These are phyloP conservation scores for Eutypa lata DNA, from an alignment of 2,329 filamentous ascomycete species.

Conservation along the genomic window DNA sequence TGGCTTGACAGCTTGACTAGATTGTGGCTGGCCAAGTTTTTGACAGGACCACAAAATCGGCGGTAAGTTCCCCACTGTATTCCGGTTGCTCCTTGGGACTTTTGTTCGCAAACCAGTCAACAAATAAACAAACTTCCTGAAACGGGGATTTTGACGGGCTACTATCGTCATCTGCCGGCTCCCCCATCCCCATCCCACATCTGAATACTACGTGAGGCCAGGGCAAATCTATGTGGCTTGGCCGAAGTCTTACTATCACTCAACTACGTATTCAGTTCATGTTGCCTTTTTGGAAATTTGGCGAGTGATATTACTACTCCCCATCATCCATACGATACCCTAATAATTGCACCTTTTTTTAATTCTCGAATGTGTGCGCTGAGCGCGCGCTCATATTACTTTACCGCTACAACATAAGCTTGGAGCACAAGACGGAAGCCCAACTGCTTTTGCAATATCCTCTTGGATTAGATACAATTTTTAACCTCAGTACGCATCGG, in stretches of 20 bases:
- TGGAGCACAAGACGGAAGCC: constrained; percentile 3
- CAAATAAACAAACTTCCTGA: constrained; percentile 37
- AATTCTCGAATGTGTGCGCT: constrained; percentile 23
- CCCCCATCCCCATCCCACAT: not conserved
- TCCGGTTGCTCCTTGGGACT: constrained; percentile 17
- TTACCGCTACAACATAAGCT: not conserved
- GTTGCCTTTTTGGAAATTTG: not conserved
- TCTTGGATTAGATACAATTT: constrained; percentile 4
- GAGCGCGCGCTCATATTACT: constrained; percentile 16
- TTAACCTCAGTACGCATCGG: not conserved
- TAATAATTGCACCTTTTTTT: constrained; percentile 3
- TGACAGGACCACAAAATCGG: not conserved
- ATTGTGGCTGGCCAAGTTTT: not conserved
- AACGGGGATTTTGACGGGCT: constrained; percentile 14
- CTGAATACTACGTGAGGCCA: not conserved
- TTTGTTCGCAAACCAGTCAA: constrained; percentile 12
- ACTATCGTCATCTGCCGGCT: constrained; percentile 1
- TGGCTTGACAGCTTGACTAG: too few species aligned
- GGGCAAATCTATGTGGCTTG: not conserved
- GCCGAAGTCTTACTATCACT: not conserved
- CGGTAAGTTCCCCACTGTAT: not conserved
- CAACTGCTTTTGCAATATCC: constrained; percentile 4
- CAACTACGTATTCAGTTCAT: not conserved
- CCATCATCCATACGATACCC: too few species aligned
- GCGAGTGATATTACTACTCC: too few species aligned